These are phyloP conservation scores for Colletotrichum salicis DNA, from an alignment of 2,329 filamentous ascomycete species.

Conservation along the genomic window DNA sequence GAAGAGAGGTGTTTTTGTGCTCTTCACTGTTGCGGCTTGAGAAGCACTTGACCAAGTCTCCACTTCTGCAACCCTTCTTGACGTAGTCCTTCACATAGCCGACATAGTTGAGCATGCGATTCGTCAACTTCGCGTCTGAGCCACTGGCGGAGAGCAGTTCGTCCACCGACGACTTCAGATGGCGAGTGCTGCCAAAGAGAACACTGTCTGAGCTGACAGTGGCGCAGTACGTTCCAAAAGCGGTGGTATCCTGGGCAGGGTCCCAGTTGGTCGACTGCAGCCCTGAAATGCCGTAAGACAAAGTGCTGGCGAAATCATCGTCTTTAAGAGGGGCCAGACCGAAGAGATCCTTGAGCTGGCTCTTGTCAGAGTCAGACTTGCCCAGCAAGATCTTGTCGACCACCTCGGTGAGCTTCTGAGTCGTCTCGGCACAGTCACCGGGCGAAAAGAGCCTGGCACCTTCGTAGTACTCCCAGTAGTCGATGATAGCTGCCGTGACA, in stretches of 20 bases:
- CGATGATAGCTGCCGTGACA: conserved; percentile 79
- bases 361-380: conserved; percentile 45
- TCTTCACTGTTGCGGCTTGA: conserved; percentile 40
- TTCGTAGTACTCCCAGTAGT: conserved; percentile 75
- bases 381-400: conserved; percentile 63
- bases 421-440: conserved; percentile 71
- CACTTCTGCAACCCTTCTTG: conserved; percentile 38
- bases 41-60: conserved; percentile 44
- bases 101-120: conserved; percentile 63
- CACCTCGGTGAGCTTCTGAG: conserved; percentile 65
- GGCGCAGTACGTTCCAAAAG: conserved; percentile 60
- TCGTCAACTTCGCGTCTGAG: conserved; percentile 47
- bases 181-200: conserved; percentile 54
- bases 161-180: conserved; percentile 47
- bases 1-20: conserved; percentile 38
- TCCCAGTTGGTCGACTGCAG: conserved; percentile 67
- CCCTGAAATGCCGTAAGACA: conserved; percentile 53
- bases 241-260: conserved; percentile 52
- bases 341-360: conserved; percentile 54
- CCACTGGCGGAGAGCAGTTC: conserved; percentile 55
- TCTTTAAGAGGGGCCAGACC: conserved; percentile 56
- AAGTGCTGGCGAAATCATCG: conserved; percentile 59
- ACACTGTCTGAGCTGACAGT: conserved; percentile 54
- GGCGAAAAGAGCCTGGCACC: conserved; percentile 61
- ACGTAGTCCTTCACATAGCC: conserved; percentile 52